Evolutionary conservation across 805 yeast species (phyloP).

Genomic region (Lachancea dasiensis): DNA sequence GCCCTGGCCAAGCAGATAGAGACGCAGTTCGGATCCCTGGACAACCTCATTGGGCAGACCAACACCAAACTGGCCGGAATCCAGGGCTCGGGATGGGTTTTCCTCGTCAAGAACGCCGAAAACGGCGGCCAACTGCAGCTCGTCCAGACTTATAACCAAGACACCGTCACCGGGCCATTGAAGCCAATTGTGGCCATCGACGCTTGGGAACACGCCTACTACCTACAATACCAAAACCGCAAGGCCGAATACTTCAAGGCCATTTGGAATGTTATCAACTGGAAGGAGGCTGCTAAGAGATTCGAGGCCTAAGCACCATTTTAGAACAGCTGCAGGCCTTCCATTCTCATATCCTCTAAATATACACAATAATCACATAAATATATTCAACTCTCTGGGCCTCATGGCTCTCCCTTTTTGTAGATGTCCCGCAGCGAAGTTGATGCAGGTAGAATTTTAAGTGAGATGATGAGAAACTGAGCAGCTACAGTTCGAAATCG

Average conservation of each 20-base stretch:
- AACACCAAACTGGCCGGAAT: slow-evolving; percentile 75
- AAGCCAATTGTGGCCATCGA: slow-evolving; percentile 83
- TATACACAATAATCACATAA: no score
- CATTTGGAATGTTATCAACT: slow-evolving; percentile 90
- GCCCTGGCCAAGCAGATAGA: slow-evolving; percentile 53
- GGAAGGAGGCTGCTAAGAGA: slow-evolving; percentile 84
- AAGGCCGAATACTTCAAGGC: slow-evolving; percentile 90
- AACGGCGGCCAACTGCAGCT: slow-evolving; percentile 66
- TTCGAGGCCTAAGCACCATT: slow-evolving; percentile 38
- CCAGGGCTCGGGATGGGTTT: slow-evolving; percentile 96
- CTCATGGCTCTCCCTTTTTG: no score
- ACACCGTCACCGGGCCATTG: slow-evolving; percentile 65
- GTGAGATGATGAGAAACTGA: no score
- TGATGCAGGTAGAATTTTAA: no score
- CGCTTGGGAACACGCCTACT: slow-evolving; percentile 97
- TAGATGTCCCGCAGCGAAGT: no score
- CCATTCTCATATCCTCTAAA: no score
- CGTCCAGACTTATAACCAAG: slow-evolving; percentile 80
- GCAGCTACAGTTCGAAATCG: not conserved
- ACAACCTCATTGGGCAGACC: slow-evolving; percentile 55
- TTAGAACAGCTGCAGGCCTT: no score
- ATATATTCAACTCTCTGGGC: no score
- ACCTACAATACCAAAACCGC: slow-evolving; percentile 86
- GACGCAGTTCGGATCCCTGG: slow-evolving; percentile 66
- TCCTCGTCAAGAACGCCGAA: slow-evolving; percentile 73